These are phyloP conservation scores for Talaromyces piceae DNA, from an alignment of 2,329 filamentous ascomycete species.

Conservation along the genomic window DNA sequence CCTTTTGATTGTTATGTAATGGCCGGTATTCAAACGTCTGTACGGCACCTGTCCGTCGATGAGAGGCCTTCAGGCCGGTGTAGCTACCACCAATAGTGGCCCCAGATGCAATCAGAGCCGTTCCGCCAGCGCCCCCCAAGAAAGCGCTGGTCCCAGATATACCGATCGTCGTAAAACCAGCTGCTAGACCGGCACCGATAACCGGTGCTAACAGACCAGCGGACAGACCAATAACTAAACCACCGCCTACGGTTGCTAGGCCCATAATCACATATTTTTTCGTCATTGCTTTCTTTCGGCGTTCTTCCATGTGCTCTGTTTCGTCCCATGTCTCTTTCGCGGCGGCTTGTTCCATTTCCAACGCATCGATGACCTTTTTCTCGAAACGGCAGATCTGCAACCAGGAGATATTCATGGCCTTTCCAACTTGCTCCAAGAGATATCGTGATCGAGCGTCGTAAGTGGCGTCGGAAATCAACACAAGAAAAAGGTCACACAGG, in stretches of 20 bases:
- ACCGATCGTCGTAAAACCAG: constrained; percentile 91
- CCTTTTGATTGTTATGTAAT: constrained; percentile 93
- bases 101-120: constrained; percentile 85
- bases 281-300: constrained; percentile 73
- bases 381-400: constrained; percentile 94
- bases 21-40: constrained; percentile 96
- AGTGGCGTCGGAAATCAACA: constrained; percentile 89
- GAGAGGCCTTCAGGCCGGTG: constrained; percentile 79
- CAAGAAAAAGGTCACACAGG: constrained; percentile 87
- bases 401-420: constrained; percentile 75
- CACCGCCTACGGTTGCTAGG: constrained; percentile 87
- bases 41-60: constrained; percentile 80
- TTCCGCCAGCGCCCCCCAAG: constrained; percentile 82
- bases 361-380: constrained; percentile 88
- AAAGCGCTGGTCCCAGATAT: constrained; percentile 84
- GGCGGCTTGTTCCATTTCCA: constrained; percentile 94
- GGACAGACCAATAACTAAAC: constrained; percentile 88
- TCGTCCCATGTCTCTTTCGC: constrained; percentile 98
- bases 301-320: constrained; percentile 80
- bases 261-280: constrained; percentile 92
- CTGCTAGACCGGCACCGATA: constrained; percentile 87
- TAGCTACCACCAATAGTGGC: constrained; percentile 80
- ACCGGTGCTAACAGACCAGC: constrained; percentile 86
- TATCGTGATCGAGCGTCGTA: constrained; percentile 86
- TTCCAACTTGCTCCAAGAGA: constrained; percentile 74